These are phyloP conservation scores for Schizosaccharomyces octosporus DNA, from an alignment of 805 yeast species.

Conservation along the genomic window DNA sequence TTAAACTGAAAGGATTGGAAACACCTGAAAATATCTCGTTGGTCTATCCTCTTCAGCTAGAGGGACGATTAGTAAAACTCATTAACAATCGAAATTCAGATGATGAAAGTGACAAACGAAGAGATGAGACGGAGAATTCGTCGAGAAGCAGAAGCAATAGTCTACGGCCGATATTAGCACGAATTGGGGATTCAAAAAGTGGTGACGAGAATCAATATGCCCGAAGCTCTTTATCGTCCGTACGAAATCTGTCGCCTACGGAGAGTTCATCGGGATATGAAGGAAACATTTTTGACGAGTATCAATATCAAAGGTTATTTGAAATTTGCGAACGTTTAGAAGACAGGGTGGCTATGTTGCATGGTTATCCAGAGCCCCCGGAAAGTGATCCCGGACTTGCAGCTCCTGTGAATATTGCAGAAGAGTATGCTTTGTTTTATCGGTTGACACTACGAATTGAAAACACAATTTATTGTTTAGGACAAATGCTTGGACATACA, in stretches of 20 bases:
- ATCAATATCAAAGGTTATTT: background rate
- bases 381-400: background rate
- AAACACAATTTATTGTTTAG: background rate
- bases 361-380: background rate
- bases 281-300: background rate
- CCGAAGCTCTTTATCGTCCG: background rate
- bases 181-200: background rate
- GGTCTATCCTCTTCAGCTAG: constrained; percentile 43
- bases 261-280: background rate
- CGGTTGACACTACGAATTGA: background rate
- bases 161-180: background rate
- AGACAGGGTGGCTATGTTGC: background rate
- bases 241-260: background rate
- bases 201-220: background rate
- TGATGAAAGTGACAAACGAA: background rate
- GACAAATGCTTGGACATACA: background rate
- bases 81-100: background rate
- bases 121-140: background rate
- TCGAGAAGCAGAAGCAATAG: background rate
- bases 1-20: constrained; percentile 79
- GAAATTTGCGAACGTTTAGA: background rate
- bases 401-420: background rate
- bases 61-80: constrained; percentile 28
- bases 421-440: background rate
- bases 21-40: constrained; percentile 69